Percentiles rank a stretch among this genome's conserved stretches.
Conservation (phyloP, 352 stramenopile species). For the Phytophthora cryptogea region DNA sequence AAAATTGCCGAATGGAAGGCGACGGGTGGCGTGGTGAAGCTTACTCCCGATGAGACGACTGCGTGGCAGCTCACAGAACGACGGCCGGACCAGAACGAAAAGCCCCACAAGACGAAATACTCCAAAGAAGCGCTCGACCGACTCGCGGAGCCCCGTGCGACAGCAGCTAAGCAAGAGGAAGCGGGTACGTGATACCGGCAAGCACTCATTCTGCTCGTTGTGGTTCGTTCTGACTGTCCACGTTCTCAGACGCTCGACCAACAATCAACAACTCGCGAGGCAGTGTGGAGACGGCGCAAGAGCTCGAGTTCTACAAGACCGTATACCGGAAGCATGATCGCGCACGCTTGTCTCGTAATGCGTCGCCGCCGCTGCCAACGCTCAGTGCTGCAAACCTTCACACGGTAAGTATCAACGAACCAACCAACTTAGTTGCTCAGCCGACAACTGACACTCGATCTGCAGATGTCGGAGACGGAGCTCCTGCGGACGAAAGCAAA, state of each 20-base stretch:
- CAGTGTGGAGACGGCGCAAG: constrained; percentile 45
- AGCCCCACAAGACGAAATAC: constrained; percentile 29
- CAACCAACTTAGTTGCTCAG: neutral
- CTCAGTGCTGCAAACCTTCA: constrained; percentile 38
- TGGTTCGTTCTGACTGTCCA: neutral
- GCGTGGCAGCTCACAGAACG: neutral
- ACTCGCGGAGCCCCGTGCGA: constrained; percentile 38
- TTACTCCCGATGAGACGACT: constrained; percentile 3
- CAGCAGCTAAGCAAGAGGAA: constrained; percentile 18
- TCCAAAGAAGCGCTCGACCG: constrained; percentile 53
- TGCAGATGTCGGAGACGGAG: constrained; percentile 57
- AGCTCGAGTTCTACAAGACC: constrained; percentile 55
- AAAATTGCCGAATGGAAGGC: constrained; percentile 64
- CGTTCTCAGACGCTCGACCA: constrained; percentile 12
- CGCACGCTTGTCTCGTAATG: constrained; percentile 32
- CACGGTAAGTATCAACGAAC: constrained; percentile 29
- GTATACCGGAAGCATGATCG: constrained; percentile 53
- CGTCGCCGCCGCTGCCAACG: constrained; percentile 8
- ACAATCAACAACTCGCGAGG: constrained; percentile 11
- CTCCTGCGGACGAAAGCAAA: constrained; percentile 56
- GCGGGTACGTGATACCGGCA: constrained; percentile 8
- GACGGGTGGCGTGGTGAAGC: constrained; percentile 24
- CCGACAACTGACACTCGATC: neutral
- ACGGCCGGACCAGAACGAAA: constrained; percentile 20
- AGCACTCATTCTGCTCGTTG: neutral